Base-by-base conservation (phyloP, 805 yeast genomes). In the Yarrowia sp. region DNA sequence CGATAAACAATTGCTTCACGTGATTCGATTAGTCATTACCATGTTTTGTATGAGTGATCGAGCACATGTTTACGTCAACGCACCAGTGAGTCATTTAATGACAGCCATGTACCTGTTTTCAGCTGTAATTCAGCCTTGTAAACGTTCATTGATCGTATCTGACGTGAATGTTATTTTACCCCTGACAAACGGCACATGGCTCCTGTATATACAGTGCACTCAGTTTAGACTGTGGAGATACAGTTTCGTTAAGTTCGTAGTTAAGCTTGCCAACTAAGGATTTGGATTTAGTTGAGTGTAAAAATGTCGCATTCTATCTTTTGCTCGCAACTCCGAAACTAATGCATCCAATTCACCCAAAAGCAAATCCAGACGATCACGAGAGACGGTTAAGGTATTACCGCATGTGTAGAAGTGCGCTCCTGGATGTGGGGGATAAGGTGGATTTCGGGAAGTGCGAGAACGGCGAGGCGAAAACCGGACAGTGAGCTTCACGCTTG, bases 311-410 rank as follows among this genome's bases (percentile, higher is more conserved):
- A 48, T 48, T 48, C 38, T 28, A 32, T 21, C 4, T 38, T 38
- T 19, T n/a, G 21, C 24, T 8, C 24, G 22, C 33, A 46, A 17
- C 14, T 46, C 51, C 51, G 24, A 17, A n/a, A 21, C 54, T 48
- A 48, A 32, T 48, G 54, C 54, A 48, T 36, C 54, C 54, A 46
- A 46, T 46, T 36, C 52, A 46, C 30, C 35, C 52, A 28, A 46
- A 46, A 46, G 12, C 21, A 35, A 30, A 36, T 30, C 54, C 54
- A 48, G 30, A 30, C 54, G 26, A 48, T 43, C 21, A 7, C 1
- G 16, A 26, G 17, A 16, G 8, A 46, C 11, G 11, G 54, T 48
- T 48, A 48, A 48, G 26, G 38, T 48, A 48, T 48, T 48, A 19
- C 54, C 54, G 38, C 28, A 48, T 46, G 49, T 46, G 51, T 26